Base-by-base conservation (phyloP, 2,329 filamentous ascomycete species). In the Colletotrichum sp. region DNA sequence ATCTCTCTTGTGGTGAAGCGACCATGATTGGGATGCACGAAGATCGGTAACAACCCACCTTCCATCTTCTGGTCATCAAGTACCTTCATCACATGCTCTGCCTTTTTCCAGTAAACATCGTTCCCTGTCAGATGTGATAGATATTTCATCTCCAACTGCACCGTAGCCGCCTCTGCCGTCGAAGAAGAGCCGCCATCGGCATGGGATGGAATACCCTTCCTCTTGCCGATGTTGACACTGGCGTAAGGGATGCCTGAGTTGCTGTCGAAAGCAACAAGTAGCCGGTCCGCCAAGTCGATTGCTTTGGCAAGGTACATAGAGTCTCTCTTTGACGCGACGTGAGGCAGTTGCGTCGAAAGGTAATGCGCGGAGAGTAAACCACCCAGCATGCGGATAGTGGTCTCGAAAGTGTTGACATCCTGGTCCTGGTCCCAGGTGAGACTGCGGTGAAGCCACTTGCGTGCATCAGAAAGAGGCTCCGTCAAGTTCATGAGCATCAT, bases 21-120 rank as follows among this genome's bases (percentile, higher is more conserved):
- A 71, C 96, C 97, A 15, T 88, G 92, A 34, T 92, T 91, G 4
- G 97, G 92, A 82, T 95, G 93, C 79, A 99, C 94, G 85, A 94
- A 98, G 80, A 99, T 99, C 30, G 96, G 97, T 8, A 99, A 89
- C 24, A 99, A 90, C 1, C 96, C 96, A 81, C 96, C 96, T 82
- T 93, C 87, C 68, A 90, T 89, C 12, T 93, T 91, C 81, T 97
- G 96, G 79, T 94, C 92, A 81, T 99, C 96, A 52, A 99, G 92
- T 7, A 98, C 91, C 83, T 98, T 86, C 90, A 99, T 98, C 2
- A 98, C 39, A 44, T 1, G 39, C 18, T 44, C 39, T 18, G 39
- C 39, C 3, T 44, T 44, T 6, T 44, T 44, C 39, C 39, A 44
- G 39, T 44, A 44, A 0, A 44, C 18, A 44, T 44, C 39, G 18